These are phyloP conservation scores for Candida rishiriensis DNA, from an alignment of 805 yeast genomes.

Conservation along the genomic window DNA sequence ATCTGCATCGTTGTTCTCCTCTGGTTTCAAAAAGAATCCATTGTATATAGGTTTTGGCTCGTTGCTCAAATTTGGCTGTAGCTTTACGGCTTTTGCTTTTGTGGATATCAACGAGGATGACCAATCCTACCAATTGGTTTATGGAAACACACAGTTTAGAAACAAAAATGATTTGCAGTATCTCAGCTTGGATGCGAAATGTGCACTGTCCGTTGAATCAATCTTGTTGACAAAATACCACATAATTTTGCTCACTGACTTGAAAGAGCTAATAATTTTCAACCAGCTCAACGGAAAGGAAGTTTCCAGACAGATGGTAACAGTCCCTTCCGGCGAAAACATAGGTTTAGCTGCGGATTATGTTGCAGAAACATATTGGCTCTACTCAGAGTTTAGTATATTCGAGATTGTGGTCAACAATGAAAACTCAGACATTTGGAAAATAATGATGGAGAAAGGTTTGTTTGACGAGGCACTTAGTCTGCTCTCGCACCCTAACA, in stretches of 20 bases:
- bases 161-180: constrained; percentile 19
- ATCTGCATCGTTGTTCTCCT: constrained; percentile 7
- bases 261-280: constrained; percentile 36
- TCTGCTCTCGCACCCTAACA: constrained; percentile 28
- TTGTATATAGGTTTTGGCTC: constrained; percentile 16
- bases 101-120: constrained; percentile 19
- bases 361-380: constrained; percentile 64
- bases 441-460: constrained; percentile 43
- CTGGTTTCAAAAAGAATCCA: constrained; percentile 21
- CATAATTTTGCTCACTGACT: constrained; percentile 41
- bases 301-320: constrained; percentile 33
- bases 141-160: constrained; percentile 15
- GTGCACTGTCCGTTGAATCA: constrained; percentile 25
- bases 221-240: constrained; percentile 52
- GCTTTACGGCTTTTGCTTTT: constrained; percentile 15
- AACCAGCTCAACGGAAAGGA: constrained; percentile 50
- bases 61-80: constrained; percentile 7
- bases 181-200: constrained; percentile 6
- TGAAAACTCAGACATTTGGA: constrained; percentile 77
- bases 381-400: constrained; percentile 53
- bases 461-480: constrained; percentile 64
- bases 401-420: constrained; percentile 68
- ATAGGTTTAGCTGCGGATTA: constrained; percentile 49
- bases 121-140: constrained; percentile 11
- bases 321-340: constrained; percentile 31